Evolutionary conservation across 2,329 filamentous ascomycete genomes (phyloP).

Genomic region (Graphiopsis chlorocephala): DNA sequence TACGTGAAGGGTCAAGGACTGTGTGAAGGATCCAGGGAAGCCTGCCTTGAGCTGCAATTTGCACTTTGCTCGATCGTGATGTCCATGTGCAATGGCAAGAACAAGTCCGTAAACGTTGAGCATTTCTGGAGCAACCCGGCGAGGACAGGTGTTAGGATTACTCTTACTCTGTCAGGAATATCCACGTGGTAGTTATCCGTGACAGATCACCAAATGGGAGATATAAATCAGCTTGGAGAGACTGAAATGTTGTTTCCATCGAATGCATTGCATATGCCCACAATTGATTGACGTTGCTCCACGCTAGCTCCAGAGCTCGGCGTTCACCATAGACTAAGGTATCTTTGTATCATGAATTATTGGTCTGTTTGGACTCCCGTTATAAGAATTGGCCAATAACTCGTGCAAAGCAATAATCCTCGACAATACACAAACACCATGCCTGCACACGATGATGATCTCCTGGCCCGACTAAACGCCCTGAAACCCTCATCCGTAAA

Average conservation of each 20-base stretch:
- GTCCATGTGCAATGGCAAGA: background rate
- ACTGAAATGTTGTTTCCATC: background rate
- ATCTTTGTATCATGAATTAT: background rate
- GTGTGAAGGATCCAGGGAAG: background rate
- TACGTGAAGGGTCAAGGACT: background rate
- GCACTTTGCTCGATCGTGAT: background rate
- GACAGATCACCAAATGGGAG: no score
- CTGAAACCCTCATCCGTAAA: constrained; percentile 44
- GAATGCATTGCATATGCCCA: background rate
- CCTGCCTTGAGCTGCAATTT: background rate
- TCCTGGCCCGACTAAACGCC: constrained; percentile 50
- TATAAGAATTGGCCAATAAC: background rate
- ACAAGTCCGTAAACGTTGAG: background rate
- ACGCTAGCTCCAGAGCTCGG: constrained; percentile 1
- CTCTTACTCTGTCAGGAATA: background rate
- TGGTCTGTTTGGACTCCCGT: background rate
- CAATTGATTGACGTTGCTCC: background rate
- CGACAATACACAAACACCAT: constrained; percentile 15
- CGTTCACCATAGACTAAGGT: no score
- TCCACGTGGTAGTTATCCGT: no score
- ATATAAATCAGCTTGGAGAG: no score
- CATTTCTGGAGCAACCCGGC: background rate
- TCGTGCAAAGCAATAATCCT: background rate
- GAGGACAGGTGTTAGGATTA: background rate
- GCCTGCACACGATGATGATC: constrained; percentile 37